Conservation (phyloP, 345 rosid species). For the Capsella bursapastoris region DNA sequence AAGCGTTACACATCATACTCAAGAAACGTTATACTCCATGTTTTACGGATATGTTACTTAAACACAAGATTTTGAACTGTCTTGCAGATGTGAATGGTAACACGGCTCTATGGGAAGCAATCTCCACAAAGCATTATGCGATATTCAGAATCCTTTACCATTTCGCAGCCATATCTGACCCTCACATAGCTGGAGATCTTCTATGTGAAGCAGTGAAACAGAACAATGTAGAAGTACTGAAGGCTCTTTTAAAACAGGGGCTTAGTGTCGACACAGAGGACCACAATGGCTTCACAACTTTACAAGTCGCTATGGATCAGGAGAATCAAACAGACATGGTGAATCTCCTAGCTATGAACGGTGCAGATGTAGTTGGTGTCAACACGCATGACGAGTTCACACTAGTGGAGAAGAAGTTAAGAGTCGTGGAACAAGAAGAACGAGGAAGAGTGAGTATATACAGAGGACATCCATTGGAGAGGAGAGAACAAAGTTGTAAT, state of each 20-base stretch:
- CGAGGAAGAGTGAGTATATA: constrained; percentile 67
- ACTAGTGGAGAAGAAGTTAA: constrained; percentile 44
- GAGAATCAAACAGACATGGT: constrained; percentile 70
- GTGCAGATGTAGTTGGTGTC: constrained; percentile 56
- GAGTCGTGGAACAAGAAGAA: constrained; percentile 39
- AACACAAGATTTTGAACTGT: not conserved
- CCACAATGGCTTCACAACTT: constrained; percentile 61
- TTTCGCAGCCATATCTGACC: constrained; percentile 63
- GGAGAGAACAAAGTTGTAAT: constrained; percentile 47
- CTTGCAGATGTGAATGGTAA: constrained; percentile 68
- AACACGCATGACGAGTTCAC: constrained; percentile 17
- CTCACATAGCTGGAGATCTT: constrained; percentile 67
- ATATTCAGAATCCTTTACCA: constrained; percentile 71
- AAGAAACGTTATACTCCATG: not conserved
- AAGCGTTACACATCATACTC: constrained; percentile 2
- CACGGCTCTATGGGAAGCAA: constrained; percentile 83
- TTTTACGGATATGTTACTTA: not conserved
- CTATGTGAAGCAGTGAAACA: constrained; percentile 75
- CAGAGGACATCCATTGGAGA: constrained; percentile 70
- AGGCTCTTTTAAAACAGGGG: constrained; percentile 65
- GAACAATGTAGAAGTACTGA: constrained; percentile 60
- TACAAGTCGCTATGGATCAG: constrained; percentile 60
- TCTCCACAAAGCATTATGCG: constrained; percentile 61
- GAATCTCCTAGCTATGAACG: constrained; percentile 63
- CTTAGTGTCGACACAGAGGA: constrained; percentile 61